A percentile compares a stretch with the other conserved stretches of the same genome.
Evolutionary conservation across 805 yeast genomes (phyloP).

Genomic region (Lipomyces chichibuensis): DNA sequence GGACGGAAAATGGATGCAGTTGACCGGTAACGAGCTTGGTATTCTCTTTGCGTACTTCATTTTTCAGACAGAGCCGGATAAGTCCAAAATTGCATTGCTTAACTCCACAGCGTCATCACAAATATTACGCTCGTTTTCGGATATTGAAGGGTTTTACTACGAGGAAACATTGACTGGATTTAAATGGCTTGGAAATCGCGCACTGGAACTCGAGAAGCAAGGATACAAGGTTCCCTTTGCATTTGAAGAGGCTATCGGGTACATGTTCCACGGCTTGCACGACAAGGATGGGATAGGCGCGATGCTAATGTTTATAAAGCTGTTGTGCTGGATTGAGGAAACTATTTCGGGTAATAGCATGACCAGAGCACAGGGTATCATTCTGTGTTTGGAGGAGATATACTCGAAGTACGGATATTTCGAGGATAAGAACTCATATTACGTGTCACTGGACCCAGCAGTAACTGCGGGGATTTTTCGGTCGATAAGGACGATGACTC

Average conservation of each 20-base stretch:
- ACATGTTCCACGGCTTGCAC: constrained; percentile 79
- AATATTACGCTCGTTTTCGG: constrained; percentile 71
- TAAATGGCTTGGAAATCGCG: constrained; percentile 95
- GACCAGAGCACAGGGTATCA: constrained; percentile 27
- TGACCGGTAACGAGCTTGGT: constrained; percentile 92
- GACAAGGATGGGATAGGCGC: constrained; percentile 96
- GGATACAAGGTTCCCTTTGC: constrained; percentile 84
- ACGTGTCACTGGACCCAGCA: constrained; percentile 59
- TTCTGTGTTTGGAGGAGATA: constrained; percentile 53
- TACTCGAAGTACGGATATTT: constrained; percentile 73
- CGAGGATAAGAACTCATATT: constrained; percentile 87
- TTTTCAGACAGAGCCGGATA: constrained; percentile 23
- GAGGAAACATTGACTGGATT: constrained; percentile 91
- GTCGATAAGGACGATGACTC: constrained; percentile 49
- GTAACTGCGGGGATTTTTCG: constrained; percentile 61
- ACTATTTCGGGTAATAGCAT: constrained; percentile 14
- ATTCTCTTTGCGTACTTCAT: constrained; percentile 73
- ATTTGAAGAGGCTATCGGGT: constrained; percentile 95
- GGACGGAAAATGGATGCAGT: constrained; percentile 64
- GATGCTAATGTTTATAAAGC: constrained; percentile 70
- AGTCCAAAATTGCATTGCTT: constrained; percentile 55
- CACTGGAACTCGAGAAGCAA: constrained; percentile 64
- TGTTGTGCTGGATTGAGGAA: constrained; percentile 47
- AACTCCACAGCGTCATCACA: constrained; percentile 94
- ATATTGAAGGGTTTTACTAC: constrained; percentile 59